These are phyloP conservation scores for Neurospora cerealis DNA, from an alignment of 495 filamentous ascomycete genomes.

Conservation along the genomic window DNA sequence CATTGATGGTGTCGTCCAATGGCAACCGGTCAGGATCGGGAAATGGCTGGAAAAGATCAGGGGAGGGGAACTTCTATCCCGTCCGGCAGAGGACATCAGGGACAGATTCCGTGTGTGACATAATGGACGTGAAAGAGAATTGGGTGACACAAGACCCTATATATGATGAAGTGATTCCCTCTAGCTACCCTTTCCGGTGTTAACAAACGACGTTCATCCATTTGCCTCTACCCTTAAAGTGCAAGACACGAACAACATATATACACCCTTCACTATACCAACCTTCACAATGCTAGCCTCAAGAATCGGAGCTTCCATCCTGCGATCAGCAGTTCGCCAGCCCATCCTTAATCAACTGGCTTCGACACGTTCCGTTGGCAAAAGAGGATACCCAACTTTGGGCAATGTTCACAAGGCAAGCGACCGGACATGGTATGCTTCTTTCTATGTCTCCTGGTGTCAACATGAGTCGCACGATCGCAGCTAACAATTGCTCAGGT, in stretches of 20 bases:
- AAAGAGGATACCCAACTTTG: constrained; percentile 8
- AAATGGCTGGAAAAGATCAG: not conserved
- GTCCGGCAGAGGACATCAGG: not conserved
- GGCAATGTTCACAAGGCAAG: constrained; percentile 1
- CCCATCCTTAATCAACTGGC: not conserved
- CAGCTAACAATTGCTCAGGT: constrained; percentile 1
- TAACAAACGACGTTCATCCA: not conserved
- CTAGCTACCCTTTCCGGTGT: not conserved
- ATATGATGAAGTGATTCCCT: not conserved
- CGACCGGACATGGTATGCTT: constrained; percentile 14
- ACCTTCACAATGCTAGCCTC: not conserved
- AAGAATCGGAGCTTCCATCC: not conserved
- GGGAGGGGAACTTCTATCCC: not conserved
- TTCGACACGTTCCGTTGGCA: not conserved
- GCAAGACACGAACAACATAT: not conserved
- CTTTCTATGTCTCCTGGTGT: not conserved
- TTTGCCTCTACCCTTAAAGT: not conserved
- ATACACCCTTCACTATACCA: not conserved
- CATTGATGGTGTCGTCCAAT: not conserved
- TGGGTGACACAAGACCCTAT: not conserved
- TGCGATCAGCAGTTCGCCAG: constrained; percentile 1
- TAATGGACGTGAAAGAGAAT: not conserved
- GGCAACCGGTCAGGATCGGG: not conserved
- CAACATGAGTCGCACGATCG: not conserved
- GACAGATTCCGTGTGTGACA: not conserved